Percentiles rank a stretch among this genome's conserved stretches.
Evolutionary conservation across 768 basidiomycete species (phyloP).

Genomic region (Lentinus tigrinus): DNA sequence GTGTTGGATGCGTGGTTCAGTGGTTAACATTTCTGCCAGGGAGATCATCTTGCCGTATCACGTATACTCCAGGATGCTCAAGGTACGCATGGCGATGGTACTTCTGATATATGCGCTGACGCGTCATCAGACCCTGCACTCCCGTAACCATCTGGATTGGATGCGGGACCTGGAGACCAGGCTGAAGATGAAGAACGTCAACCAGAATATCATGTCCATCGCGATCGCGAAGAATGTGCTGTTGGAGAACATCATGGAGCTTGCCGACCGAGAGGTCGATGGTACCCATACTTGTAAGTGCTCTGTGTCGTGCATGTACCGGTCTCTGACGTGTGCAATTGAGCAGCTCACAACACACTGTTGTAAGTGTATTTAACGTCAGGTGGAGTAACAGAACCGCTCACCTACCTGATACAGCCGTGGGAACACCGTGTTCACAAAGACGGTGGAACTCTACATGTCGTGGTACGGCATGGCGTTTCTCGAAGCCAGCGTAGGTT

Average conservation of each 20-base stretch:
- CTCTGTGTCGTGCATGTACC: background rate
- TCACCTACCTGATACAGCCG: conserved; percentile 40
- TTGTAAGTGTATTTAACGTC: conserved; percentile 44
- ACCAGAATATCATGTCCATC: conserved; percentile 62
- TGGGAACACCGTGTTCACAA: conserved; percentile 50
- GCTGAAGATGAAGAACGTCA: conserved; percentile 62
- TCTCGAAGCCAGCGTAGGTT: conserved; percentile 77
- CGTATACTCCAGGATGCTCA: conserved; percentile 59
- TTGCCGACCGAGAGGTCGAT: conserved; percentile 70
- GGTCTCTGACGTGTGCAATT: background rate
- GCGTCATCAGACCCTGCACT: conserved; percentile 44
- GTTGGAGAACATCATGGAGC: conserved; percentile 66
- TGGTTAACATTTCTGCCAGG: conserved; percentile 36
- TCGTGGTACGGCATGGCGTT: conserved; percentile 78
- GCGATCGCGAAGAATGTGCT: conserved; percentile 67
- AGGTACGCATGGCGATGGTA: conserved; percentile 39
- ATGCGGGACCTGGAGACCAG: conserved; percentile 68
- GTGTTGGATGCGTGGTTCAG: conserved; percentile 6
- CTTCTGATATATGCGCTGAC: background rate
- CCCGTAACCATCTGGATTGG: conserved; percentile 72
- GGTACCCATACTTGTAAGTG: conserved; percentile 61
- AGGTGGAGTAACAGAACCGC: no score
- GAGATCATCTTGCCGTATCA: conserved; percentile 76
- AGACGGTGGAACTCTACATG: conserved; percentile 78
- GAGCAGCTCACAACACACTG: conserved; percentile 69